Evolutionary conservation across 2,329 filamentous ascomycete species (phyloP).

Genomic region (Coniella vitis): DNA sequence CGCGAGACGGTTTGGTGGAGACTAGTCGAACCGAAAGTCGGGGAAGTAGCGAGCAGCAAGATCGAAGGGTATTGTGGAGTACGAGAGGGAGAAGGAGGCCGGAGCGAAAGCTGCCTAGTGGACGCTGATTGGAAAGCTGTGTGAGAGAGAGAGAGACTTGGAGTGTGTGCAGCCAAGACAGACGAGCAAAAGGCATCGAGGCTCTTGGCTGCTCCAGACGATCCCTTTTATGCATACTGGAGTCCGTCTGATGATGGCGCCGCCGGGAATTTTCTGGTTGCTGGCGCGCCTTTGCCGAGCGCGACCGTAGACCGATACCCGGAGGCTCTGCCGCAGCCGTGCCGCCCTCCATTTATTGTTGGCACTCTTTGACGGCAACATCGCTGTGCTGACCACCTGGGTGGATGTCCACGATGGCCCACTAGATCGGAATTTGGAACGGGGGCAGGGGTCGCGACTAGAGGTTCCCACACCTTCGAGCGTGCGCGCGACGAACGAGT

Average conservation of each 20-base stretch:
- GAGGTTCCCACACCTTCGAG: not conserved
- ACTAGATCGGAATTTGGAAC: too few species aligned
- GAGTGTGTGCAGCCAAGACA: too few species aligned
- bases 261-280: not conserved
- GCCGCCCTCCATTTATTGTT: not conserved
- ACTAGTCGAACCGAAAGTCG: not conserved
- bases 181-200: not conserved
- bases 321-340: not conserved
- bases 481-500: not conserved
- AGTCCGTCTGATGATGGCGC: too few species aligned
- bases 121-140: not conserved
- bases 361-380: not conserved
- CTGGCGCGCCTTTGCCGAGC: not conserved
- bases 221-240: not conserved
- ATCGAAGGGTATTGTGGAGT: not conserved
- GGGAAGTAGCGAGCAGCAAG: not conserved
- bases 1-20: too few species aligned
- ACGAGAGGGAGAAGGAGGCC: too few species aligned
- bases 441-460: not conserved
- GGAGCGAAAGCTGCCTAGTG: not conserved
- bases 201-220: not conserved
- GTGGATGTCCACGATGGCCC: too few species aligned
- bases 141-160: too few species aligned
- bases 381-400: not conserved
- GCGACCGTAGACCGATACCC: slow-evolving; percentile 5